Conservation (phyloP, 106 monocot genomes). For the Gastrodia elata region DNA sequence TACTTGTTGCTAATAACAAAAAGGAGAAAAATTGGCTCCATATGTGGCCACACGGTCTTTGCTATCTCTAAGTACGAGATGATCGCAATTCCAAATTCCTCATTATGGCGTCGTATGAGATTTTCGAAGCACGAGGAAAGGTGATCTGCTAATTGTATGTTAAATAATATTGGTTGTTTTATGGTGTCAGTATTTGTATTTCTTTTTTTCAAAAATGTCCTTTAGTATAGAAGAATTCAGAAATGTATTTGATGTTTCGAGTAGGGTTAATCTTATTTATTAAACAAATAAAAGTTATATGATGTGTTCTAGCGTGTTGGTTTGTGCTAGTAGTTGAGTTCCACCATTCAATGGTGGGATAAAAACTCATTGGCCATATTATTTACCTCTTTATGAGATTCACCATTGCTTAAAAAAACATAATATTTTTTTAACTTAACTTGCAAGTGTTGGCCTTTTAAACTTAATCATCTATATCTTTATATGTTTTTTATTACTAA, state of each 20-base stretch:
- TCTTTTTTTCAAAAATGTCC: neutral
- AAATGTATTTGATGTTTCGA: neutral
- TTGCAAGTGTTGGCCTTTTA: no score
- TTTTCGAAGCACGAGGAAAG: conserved; percentile 72
- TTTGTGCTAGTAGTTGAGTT: no score
- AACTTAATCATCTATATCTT: no score
- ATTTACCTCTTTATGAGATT: no score
- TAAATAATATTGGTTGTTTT: neutral
- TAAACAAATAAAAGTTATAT: neutral
- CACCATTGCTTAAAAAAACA: no score
- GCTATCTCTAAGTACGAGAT: conserved; percentile 55
- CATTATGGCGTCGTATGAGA: neutral
- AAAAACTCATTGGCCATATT: no score
- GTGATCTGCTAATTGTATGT: conserved; percentile 24
- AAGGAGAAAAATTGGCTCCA: conserved; percentile 61
- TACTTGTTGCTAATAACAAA: conserved; percentile 84
- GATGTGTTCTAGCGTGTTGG: no score
- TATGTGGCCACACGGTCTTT: conserved; percentile 72
- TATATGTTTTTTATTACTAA: no score
- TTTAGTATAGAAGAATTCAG: neutral
- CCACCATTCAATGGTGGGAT: no score
- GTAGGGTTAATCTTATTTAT: neutral
- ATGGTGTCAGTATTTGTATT: neutral
- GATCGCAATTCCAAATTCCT: conserved; percentile 48
- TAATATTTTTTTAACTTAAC: no score